Evolutionary conservation across 208 protist species (phyloP).

Genomic region (Porcisia hertigi): DNA sequence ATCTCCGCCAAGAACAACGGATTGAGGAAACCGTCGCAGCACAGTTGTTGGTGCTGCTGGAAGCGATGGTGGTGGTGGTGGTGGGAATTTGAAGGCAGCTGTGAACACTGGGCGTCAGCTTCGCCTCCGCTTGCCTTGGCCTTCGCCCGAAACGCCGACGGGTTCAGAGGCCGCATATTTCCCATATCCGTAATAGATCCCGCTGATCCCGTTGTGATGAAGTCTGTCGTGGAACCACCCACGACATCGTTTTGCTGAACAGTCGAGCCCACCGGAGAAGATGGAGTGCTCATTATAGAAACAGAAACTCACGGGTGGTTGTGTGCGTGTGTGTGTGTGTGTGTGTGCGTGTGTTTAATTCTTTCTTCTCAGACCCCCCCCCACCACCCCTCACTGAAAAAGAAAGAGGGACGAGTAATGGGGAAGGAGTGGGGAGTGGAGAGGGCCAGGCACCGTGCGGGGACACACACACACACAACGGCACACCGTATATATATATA

Average conservation of each 20-base stretch:
- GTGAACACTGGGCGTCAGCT: neutral
- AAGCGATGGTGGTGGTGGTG: neutral
- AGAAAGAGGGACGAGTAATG: too few species aligned
- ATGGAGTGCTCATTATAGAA: neutral
- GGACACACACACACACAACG: too few species aligned
- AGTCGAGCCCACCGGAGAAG: neutral
- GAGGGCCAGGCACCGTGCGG: too few species aligned
- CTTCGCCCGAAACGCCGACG: neutral
- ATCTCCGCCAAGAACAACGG: slow-evolving; percentile 13
- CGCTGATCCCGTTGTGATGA: neutral
- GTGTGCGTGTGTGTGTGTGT: neutral
- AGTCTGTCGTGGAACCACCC: neutral
- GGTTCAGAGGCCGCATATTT: neutral
- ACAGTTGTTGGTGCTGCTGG: neutral
- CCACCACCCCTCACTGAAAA: too few species aligned
- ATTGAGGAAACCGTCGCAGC: neutral
- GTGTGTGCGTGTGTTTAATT: neutral
- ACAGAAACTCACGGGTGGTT: neutral
- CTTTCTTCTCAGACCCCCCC: too few species aligned
- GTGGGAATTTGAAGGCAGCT: neutral
- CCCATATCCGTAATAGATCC: neutral
- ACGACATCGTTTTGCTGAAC: neutral
- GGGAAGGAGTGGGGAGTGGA: too few species aligned
- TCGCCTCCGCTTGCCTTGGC: neutral
- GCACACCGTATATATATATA: too few species aligned